These are phyloP conservation scores for Fusarium metavorans DNA, from an alignment of 2,329 filamentous ascomycete genomes.

Conservation along the genomic window DNA sequence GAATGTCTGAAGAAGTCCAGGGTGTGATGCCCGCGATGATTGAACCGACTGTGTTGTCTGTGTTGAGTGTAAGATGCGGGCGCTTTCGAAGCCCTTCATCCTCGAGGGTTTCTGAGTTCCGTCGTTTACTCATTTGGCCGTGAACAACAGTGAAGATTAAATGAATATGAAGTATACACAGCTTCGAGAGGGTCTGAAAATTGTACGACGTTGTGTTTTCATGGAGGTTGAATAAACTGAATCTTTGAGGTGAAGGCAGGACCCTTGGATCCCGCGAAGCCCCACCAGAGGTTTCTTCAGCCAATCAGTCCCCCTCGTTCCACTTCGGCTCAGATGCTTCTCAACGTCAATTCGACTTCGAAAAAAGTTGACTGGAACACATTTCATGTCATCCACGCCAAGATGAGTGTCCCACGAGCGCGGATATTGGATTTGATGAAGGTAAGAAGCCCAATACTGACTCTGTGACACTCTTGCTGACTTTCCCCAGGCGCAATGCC, in stretches of 20 bases:
- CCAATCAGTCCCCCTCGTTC: constrained; percentile 39
- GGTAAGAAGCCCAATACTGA: constrained; percentile 59
- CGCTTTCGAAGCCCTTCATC: constrained; percentile 34
- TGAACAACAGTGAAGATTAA: not conserved
- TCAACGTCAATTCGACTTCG: constrained; percentile 45
- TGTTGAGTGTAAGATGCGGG: constrained; percentile 16
- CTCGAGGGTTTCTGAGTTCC: constrained; percentile 4
- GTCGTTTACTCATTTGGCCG: constrained; percentile 29
- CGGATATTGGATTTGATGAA: constrained; percentile 81
- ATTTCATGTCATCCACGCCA: constrained; percentile 51
- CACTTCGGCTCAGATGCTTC: constrained; percentile 35
- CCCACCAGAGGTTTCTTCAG: not conserved
- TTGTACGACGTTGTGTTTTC: not conserved
- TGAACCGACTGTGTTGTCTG: constrained; percentile 1
- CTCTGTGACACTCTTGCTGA: constrained; percentile 35
- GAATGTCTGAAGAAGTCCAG: constrained; percentile 65
- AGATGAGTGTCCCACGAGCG: constrained; percentile 72
- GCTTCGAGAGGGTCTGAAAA: not conserved
- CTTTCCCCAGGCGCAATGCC: constrained; percentile 79
- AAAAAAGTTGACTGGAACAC: constrained; percentile 42
- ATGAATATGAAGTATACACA: not conserved
- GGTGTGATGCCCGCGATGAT: constrained; percentile 36
- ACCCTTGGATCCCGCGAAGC: not conserved
- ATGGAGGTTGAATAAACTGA: not conserved
- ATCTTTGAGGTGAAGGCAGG: not conserved